Evolutionary conservation across 495 filamentous ascomycete genomes (phyloP), one percentile per base, ranked within the genome.

Genomic region (Podospora fimiseda): DNA sequence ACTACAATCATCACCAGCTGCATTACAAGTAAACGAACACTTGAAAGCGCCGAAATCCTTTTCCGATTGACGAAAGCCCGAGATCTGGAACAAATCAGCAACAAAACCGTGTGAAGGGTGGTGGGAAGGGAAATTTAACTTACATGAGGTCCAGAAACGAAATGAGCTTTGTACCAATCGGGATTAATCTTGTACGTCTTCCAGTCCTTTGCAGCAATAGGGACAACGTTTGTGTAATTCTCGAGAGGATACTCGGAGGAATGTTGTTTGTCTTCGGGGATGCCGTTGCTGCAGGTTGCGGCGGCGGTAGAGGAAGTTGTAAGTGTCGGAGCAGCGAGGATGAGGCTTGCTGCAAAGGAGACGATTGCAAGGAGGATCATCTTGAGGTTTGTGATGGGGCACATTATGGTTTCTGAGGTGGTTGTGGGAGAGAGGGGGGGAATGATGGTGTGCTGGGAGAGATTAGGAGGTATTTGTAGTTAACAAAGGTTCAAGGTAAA

Each of bases 1-100:
- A n/a, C 48, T 55, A 41, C 68, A 70, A 1, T 45, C 41, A 8
- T 21, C 45, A 1, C 44, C 56, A 3, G 39, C 42, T 1, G 59
- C 60, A 36, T 71, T 71, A 59, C 68, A 71, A 6, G 48, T 57
- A 20, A 58, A 70, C 63, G 69, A 66, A 51, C 68, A 71, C 54
- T 67, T 66, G 50, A 60, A 69, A 1, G 64, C 59, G 16, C 56
- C 66, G 21, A 61, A 67, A 1, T 56, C 61, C 60, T 60, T 16
- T 30, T 52, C 9, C 33, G 15, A 39, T 58, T 53, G 18, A 30
- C 49, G 38, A 30, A 51, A 14, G 46, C 48, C 47, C n/a, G n/a
- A n/a, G n/a, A n/a, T n/a, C n/a, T n/a, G n/a, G n/a, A n/a, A n/a
- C n/a, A n/a, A n/a, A n/a, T n/a, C n/a, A n/a, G n/a, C n/a, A n/a